phyloP scores from a whole-genome alignment of 2,329 filamentous ascomycete genomes.

The Penicillium expansum region DNA sequence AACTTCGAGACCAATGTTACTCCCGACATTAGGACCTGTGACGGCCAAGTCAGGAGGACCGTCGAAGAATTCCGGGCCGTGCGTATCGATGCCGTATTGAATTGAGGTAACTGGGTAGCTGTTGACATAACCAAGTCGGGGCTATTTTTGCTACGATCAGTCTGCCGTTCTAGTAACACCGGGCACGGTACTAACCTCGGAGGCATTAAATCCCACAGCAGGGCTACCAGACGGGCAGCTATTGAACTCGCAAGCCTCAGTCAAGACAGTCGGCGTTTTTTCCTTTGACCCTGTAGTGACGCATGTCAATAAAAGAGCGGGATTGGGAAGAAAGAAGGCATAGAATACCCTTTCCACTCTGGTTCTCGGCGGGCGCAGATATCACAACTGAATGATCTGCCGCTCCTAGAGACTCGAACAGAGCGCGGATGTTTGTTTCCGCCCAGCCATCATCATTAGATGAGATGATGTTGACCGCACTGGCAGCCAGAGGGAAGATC shows the following conservation, averaged over 20 bases:
- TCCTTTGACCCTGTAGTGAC: conserved; percentile 52
- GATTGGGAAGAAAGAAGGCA: not conserved
- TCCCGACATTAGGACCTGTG: conserved; percentile 60
- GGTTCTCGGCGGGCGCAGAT: conserved; percentile 64
- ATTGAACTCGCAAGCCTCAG: conserved; percentile 57
- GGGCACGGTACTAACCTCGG: conserved; percentile 30
- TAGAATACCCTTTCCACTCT: conserved; percentile 59
- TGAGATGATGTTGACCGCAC: conserved; percentile 57
- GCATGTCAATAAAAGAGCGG: conserved; percentile 3
- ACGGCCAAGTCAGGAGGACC: conserved; percentile 62
- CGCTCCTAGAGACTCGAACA: conserved; percentile 56
- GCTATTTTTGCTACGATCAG: conserved; percentile 16
- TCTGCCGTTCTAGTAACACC: not conserved
- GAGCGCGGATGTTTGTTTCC: conserved; percentile 61
- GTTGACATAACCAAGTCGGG: conserved; percentile 69
- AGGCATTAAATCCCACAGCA: conserved; percentile 56
- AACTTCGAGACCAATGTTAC: conserved; percentile 57
- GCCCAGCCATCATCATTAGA: conserved; percentile 74
- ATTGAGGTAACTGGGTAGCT: conserved; percentile 65
- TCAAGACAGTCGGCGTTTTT: conserved; percentile 48
- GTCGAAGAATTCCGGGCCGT: conserved; percentile 56
- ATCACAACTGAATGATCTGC: conserved; percentile 62
- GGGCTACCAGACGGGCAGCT: conserved; percentile 59
- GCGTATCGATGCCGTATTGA: conserved; percentile 59
- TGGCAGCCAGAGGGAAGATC: conserved; percentile 17